Conservation (phyloP, 352 stramenopile genomes). For the Blastocystis sp. region DNA sequence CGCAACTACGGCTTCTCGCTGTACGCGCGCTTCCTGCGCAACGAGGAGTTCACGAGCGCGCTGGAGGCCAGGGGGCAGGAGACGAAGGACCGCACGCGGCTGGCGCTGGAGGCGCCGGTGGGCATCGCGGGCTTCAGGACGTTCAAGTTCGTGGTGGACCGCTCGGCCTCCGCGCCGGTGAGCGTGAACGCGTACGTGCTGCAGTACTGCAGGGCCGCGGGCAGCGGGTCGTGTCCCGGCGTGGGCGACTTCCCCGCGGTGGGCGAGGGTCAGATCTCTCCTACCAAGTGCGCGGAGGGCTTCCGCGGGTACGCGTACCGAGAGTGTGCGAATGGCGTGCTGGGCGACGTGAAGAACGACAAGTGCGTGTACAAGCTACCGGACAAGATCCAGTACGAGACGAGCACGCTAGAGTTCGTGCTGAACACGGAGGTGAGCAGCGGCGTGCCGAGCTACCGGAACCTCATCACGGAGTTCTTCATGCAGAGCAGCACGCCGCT, state of each 20-base stretch:
- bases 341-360: slow-evolving; percentile 38
- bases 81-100: background rate
- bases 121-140: background rate
- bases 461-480: slow-evolving; percentile 29
- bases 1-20: background rate
- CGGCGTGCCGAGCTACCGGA: background rate
- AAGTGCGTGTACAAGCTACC: slow-evolving; percentile 3
- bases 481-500: background rate
- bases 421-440: background rate
- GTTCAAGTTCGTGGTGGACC: background rate
- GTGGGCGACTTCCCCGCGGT: slow-evolving; percentile 40
- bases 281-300: slow-evolving; percentile 1
- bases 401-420: background rate
- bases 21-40: background rate
- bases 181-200: background rate
- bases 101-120: background rate
- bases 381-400: background rate
- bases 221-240: slow-evolving; percentile 29
- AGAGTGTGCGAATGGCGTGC: slow-evolving; percentile 3
- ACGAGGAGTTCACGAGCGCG: background rate
- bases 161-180: background rate
- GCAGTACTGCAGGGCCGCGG: background rate
- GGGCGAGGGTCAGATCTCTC: slow-evolving; percentile 28
- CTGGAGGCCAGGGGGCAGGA: background rate
- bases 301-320: slow-evolving; percentile 50